Evolutionary conservation across 2,329 filamentous ascomycete genomes (phyloP).

Genomic region (Pseudopyricularia cyperi): DNA sequence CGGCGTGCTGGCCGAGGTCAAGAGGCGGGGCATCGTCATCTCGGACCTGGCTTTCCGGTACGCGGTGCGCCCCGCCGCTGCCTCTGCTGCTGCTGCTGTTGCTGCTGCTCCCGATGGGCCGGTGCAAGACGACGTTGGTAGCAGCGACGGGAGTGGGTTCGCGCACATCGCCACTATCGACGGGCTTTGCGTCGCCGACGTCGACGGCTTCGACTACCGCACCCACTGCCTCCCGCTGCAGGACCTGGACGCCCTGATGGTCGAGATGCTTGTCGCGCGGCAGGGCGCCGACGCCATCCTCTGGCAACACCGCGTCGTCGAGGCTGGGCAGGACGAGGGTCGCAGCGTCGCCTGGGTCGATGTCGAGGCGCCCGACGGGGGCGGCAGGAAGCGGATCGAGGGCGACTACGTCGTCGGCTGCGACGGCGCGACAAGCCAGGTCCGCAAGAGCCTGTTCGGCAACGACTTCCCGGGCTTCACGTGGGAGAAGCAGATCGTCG

Average conservation of each 20-base stretch:
- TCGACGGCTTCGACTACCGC: constrained; percentile 25
- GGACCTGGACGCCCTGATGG: constrained; percentile 27
- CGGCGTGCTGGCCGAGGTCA: constrained; percentile 37
- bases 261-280: constrained; percentile 22
- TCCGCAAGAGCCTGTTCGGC: constrained; percentile 35
- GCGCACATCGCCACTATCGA: constrained; percentile 22
- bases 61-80: no score
- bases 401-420: constrained; percentile 32
- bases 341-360: constrained; percentile 27
- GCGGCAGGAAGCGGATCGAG: constrained; percentile 20
- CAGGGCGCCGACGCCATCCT: constrained; percentile 19
- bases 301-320: constrained; percentile 33
- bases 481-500: constrained; percentile 46
- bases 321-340: constrained; percentile 29
- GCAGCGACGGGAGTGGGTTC: not conserved
- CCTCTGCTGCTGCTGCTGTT: no score
- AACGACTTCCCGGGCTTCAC: constrained; percentile 47
- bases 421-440: constrained; percentile 27
- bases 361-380: constrained; percentile 21
- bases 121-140: no score
- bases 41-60: not conserved
- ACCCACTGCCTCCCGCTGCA: constrained; percentile 27
- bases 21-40: constrained; percentile 14
- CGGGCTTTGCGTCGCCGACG: constrained; percentile 15
- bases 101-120: no score